Conservation (phyloP, 2,329 filamentous ascomycete species). For the Alternaria ethzedia region DNA sequence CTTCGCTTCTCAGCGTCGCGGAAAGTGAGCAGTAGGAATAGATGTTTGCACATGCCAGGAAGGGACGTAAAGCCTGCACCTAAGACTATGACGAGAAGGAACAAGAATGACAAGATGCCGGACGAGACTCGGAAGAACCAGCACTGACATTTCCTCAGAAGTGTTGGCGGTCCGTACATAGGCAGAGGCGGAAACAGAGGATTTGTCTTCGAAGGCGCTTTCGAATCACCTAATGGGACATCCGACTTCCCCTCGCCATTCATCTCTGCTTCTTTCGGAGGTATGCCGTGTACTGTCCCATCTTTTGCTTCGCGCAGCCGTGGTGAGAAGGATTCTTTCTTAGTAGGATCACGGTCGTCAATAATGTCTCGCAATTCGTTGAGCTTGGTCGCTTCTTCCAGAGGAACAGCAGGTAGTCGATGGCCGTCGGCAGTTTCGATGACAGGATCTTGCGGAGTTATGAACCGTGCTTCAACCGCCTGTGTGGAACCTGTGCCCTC, state of each 20-base stretch:
- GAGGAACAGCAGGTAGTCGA: conserved; percentile 70
- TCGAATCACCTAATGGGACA: conserved; percentile 51
- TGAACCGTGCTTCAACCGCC: conserved; percentile 66
- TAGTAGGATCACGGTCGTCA: conserved; percentile 47
- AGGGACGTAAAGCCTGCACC: conserved; percentile 75
- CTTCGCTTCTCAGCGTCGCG: conserved; percentile 66
- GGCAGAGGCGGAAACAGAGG: conserved; percentile 86
- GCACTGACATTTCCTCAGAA: conserved; percentile 70
- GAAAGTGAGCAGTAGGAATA: conserved; percentile 63
- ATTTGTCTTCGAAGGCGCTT: conserved; percentile 73
- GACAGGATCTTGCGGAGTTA: conserved; percentile 74
- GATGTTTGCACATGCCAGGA: conserved; percentile 57
- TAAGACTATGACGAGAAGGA: conserved; percentile 76
- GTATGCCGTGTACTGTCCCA: conserved; percentile 49
- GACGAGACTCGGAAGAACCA: conserved; percentile 70
- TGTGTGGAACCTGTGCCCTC: conserved; percentile 55
- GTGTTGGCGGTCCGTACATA: conserved; percentile 76
- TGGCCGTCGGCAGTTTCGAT: conserved; percentile 72
- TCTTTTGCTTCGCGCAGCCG: conserved; percentile 51
- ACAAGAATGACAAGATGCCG: conserved; percentile 77
- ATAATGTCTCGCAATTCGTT: conserved; percentile 66
- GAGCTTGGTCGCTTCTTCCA: conserved; percentile 73
- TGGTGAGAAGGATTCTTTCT: conserved; percentile 33
- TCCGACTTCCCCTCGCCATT: conserved; percentile 54
- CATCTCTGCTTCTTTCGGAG: conserved; percentile 27